Percentiles rank a stretch among this genome's conserved stretches.
These are phyloP conservation scores for Candida mattraensis DNA, from an alignment of 805 yeast species.

Conservation along the genomic window DNA sequence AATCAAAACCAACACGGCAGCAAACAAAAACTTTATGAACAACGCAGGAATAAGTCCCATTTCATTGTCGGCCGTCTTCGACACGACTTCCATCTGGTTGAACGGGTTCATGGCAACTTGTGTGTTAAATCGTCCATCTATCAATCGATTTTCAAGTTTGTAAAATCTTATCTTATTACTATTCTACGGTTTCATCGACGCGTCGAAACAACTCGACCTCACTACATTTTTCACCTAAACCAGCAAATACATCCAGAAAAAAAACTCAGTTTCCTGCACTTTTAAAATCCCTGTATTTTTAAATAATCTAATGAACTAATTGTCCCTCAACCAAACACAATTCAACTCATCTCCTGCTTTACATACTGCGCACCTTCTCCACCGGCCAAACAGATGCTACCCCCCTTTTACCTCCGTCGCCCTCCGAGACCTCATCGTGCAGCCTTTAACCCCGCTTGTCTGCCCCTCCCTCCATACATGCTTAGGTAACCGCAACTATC, in stretches of 20 bases:
- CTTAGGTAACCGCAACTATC: too few relatives aligned
- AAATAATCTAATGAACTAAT: neutral
- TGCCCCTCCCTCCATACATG: too few relatives aligned
- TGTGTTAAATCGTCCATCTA: neutral
- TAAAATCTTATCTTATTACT: too few relatives aligned
- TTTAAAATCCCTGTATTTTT: neutral
- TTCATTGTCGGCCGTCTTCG: conserved; percentile 9
- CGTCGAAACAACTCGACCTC: neutral
- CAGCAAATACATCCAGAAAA: neutral
- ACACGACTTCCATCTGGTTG: conserved; percentile 13
- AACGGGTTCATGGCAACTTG: conserved; percentile 17
- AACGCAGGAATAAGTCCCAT: conserved; percentile 21
- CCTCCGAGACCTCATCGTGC: too few relatives aligned
- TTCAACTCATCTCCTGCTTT: neutral
- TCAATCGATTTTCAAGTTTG: conserved; percentile 2
- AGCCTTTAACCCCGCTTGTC: too few relatives aligned
- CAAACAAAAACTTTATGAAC: conserved; percentile 25
- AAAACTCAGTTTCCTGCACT: neutral
- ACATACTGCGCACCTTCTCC: neutral
- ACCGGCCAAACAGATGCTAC: too few relatives aligned
- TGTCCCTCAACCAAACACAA: neutral
- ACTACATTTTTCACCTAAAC: neutral
- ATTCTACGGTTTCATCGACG: conserved; percentile 6
- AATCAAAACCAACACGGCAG: conserved; percentile 20
- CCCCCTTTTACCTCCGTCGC: too few relatives aligned